A percentile compares a stretch with the other conserved stretches of the same genome.
Evolutionary conservation across 495 filamentous ascomycete species (phyloP).

Genomic region (Lasiosphaeriaceae sp.): DNA sequence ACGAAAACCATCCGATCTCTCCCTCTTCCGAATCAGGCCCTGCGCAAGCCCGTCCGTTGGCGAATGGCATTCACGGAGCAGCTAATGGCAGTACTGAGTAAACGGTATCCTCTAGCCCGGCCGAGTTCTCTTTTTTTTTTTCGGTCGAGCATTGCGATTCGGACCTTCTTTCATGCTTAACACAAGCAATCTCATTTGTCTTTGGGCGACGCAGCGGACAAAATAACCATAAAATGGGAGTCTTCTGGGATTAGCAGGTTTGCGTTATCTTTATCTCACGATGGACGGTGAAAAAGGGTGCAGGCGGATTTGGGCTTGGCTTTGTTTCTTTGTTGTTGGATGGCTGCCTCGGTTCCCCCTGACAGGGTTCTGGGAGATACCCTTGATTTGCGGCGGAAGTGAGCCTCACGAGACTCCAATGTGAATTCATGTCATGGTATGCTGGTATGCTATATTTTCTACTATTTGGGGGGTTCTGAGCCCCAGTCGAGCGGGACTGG

Average conservation of each 20-base stretch:
- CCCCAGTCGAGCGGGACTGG: neutral
- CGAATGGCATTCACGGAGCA: slow-evolving; percentile 26
- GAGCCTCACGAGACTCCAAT: slow-evolving; percentile 8
- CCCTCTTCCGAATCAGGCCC: slow-evolving; percentile 29
- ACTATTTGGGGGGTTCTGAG: neutral
- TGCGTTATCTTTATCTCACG: neutral
- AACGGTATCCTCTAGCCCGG: neutral
- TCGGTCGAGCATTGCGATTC: neutral
- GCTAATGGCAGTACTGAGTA: slow-evolving; percentile 7
- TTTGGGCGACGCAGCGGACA: neutral
- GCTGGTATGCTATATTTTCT: neutral
- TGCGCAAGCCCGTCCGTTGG: slow-evolving; percentile 23
- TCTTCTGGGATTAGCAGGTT: neutral
- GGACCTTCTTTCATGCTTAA: neutral
- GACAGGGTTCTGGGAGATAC: slow-evolving; percentile 16
- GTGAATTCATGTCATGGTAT: slow-evolving; percentile 10
- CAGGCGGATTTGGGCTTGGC: neutral
- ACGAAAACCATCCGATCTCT: slow-evolving; percentile 25
- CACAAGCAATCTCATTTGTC: slow-evolving; percentile 9
- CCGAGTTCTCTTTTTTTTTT: neutral
- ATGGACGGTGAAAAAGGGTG: neutral
- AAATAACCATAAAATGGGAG: slow-evolving; percentile 9
- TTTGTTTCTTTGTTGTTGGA: neutral
- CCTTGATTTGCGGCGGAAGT: slow-evolving; percentile 15
- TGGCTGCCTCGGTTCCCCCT: slow-evolving; percentile 3